Percentiles rank a stretch among this genome's conserved stretches.
Evolutionary conservation across 2,329 filamentous ascomycete genomes (phyloP).

Genomic region (Colletotrichum zoysiae): DNA sequence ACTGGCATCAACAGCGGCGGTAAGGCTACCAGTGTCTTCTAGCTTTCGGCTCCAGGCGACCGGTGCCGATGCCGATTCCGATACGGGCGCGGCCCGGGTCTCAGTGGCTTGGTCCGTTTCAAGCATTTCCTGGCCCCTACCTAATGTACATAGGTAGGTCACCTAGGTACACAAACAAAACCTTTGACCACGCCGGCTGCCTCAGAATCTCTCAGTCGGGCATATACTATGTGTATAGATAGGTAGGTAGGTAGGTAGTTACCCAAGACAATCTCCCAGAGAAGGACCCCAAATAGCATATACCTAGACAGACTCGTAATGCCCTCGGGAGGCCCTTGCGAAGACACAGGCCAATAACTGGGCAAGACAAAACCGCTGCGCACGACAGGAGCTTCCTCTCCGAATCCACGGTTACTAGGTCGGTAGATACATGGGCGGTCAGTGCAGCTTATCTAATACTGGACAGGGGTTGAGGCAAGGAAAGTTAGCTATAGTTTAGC

Average conservation of each 20-base stretch:
- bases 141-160: no score
- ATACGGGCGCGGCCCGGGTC: not conserved
- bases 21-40: not conserved
- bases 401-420: no score
- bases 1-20: not conserved
- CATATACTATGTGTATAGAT: not conserved
- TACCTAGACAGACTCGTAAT: no score
- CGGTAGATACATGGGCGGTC: not conserved
- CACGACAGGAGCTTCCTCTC: not conserved
- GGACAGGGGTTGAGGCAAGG: not conserved
- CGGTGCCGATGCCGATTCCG: not conserved
- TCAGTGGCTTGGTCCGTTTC: not conserved
- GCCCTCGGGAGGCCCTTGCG: not conserved
- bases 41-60: not conserved
- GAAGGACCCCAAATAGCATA: not conserved
- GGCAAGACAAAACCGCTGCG: slow-evolving; percentile 13
- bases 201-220: not conserved
- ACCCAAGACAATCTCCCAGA: not conserved
- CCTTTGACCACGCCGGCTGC: not conserved
- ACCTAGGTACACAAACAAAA: not conserved
- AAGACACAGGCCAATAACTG: not conserved
- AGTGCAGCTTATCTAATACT: not conserved
- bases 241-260: not conserved
- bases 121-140: not conserved
- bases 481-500: slow-evolving; percentile 1